These are phyloP conservation scores for Acmispon strigosus DNA, from an alignment of 306 rosid genomes.

Conservation along the genomic window DNA sequence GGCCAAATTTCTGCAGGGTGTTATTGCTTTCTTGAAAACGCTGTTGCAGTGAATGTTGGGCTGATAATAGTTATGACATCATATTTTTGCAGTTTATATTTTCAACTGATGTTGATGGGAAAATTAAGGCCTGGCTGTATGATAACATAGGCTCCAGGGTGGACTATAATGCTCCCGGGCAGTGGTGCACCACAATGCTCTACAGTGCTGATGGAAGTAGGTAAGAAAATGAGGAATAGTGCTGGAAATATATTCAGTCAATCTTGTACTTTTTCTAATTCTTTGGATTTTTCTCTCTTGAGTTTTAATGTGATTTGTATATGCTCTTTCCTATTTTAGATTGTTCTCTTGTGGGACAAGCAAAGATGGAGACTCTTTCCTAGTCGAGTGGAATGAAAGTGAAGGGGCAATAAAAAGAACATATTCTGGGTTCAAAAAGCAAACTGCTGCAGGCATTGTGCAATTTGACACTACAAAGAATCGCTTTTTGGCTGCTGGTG, in stretches of 20 bases:
- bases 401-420: conserved; percentile 57
- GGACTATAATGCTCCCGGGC: conserved; percentile 73
- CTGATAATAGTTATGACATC: background rate
- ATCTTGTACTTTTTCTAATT: background rate
- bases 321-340: conserved; percentile 27
- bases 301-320: conserved; percentile 4
- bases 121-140: conserved; percentile 72
- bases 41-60: background rate
- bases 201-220: conserved; percentile 71
- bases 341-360: conserved; percentile 87
- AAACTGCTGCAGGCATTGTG: conserved; percentile 47
- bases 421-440: conserved; percentile 60
- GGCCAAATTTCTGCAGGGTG: background rate
- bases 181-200: conserved; percentile 60
- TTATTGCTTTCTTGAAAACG: background rate
- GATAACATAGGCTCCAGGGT: conserved; percentile 52
- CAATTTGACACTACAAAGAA: conserved; percentile 64
- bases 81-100: conserved; percentile 50
- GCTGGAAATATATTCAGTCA: background rate
- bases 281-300: background rate
- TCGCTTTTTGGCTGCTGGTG: conserved; percentile 75
- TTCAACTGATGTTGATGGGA: conserved; percentile 71
- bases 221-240: conserved; percentile 30
- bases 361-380: conserved; percentile 63
- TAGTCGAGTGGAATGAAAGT: conserved; percentile 82